Base-by-base conservation (phyloP, 2,329 filamentous ascomycete species). In the Aspergillus udagawae region DNA sequence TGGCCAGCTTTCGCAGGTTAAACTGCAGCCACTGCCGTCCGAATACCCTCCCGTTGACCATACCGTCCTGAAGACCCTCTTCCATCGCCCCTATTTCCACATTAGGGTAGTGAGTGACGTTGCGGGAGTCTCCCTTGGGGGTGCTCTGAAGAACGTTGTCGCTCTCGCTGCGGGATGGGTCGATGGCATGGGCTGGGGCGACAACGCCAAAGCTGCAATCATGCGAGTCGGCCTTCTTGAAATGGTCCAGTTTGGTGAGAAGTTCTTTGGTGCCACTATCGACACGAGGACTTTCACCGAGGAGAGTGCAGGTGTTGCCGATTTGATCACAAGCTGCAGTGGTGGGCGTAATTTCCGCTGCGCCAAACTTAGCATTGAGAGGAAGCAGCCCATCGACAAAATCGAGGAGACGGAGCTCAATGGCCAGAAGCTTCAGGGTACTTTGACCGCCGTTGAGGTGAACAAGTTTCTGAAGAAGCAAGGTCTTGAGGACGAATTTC, bases 171-270 rank as follows among this genome's bases (percentile, higher is more conserved):
- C 94, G 32, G 94, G 94, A 57, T 99, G 96, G 75, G 92, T 97
- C 48, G 91, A 96, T 63, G 94, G 94, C 38, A 85, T 93, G 60
- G 93, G 93, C 63, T 99, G 94, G 93, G 94, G 94, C 69, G 92
- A 97, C 80, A 99, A 97, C 67, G 93, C 93, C 64, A 97, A 99
- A 80, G 92, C 94, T n/a, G 94, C 94, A 49, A 88, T 99, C 59
- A 97, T 99, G 91, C 90, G 94, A 45, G 89, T 97, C 21, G 94
- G 94, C 7, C 85, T 99, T 49, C 83, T 97, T 66, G 94, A 99
- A 78, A 96, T 97, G 88, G 91, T 97, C 69, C 89, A 90, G 71
- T 99, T 99, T 66, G 93, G 93, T 63, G 91, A 92, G 74, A 86
- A 89, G 67, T 99, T 97, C 80, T 99, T 97, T 73, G 85, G 86